Evolutionary conservation across 805 yeast genomes (phyloP).

Genomic region (Wickerhamia fluorescens): DNA sequence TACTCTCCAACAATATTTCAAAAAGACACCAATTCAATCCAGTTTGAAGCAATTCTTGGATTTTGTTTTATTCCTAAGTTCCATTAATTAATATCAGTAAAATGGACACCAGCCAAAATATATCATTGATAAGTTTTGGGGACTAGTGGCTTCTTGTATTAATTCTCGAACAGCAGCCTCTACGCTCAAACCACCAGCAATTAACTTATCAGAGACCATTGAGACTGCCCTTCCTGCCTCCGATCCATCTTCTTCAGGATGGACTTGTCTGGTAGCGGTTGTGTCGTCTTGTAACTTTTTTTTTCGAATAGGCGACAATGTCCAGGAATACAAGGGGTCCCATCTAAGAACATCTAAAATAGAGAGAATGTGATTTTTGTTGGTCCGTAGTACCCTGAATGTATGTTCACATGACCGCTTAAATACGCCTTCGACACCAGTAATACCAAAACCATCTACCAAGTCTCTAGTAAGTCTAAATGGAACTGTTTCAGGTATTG

Average conservation of each 20-base stretch:
- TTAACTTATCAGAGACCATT: slow-evolving; percentile 63
- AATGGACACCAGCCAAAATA: slow-evolving; percentile 86
- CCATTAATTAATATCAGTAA: too few species aligned
- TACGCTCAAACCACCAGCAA: slow-evolving; percentile 59
- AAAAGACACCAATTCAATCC: too few species aligned
- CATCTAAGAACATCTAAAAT: slow-evolving; percentile 80
- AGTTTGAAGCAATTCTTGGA: slow-evolving; percentile 1
- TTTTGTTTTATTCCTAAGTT: slow-evolving; percentile 1
- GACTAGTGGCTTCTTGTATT: slow-evolving; percentile 67
- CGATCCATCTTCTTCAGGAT: slow-evolving; percentile 39
- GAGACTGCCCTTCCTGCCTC: slow-evolving; percentile 78
- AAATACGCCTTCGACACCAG: slow-evolving; percentile 79
- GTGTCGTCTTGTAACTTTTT: slow-evolving; percentile 43
- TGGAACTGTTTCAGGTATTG: slow-evolving; percentile 91
- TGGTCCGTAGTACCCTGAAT: slow-evolving; percentile 55
- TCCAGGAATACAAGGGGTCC: slow-evolving; percentile 94
- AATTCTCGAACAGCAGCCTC: slow-evolving; percentile 83
- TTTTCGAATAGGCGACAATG: slow-evolving; percentile 66
- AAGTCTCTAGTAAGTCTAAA: slow-evolving; percentile 86
- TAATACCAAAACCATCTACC: slow-evolving; percentile 86
- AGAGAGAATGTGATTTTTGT: slow-evolving; percentile 65
- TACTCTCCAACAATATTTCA: too few species aligned
- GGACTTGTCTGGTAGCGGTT: slow-evolving; percentile 8
- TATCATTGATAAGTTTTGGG: slow-evolving; percentile 60
- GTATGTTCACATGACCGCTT: slow-evolving; percentile 67